Evolutionary conservation across 2,329 filamentous ascomycete species (phyloP).

Genomic region (Phaeophleospora eucalypticola): DNA sequence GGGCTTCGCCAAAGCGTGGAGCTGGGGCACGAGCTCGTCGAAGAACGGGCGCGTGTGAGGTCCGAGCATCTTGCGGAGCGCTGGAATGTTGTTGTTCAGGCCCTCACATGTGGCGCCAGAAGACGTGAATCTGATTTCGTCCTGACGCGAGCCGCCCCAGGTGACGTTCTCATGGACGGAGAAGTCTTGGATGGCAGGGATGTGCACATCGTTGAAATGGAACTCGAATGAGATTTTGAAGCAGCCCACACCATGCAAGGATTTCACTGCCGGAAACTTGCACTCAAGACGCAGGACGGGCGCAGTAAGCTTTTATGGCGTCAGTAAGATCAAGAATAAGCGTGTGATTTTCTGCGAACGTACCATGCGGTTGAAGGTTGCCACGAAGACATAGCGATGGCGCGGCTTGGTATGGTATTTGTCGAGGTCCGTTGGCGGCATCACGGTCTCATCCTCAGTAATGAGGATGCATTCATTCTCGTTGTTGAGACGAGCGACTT

Average conservation of each 20-base stretch:
- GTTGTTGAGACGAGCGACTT: slow-evolving; percentile 2
- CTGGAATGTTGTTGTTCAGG: slow-evolving; percentile 4
- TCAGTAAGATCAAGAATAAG: background rate
- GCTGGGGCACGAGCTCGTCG: background rate
- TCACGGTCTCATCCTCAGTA: background rate
- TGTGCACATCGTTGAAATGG: slow-evolving; percentile 3
- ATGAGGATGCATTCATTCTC: slow-evolving; percentile 5
- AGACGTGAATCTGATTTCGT: slow-evolving; percentile 9
- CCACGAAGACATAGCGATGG: background rate
- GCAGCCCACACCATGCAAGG: background rate
- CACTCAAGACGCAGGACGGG: slow-evolving; percentile 10
- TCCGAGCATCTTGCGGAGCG: background rate
- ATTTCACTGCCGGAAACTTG: slow-evolving; percentile 2
- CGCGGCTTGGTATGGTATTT: background rate
- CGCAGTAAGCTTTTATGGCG: slow-evolving; percentile 6
- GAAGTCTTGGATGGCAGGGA: slow-evolving; percentile 2
- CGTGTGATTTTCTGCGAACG: background rate
- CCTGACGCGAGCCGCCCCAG: background rate
- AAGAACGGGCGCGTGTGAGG: background rate
- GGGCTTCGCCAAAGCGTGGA: slow-evolving; percentile 1
- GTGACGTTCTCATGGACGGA: background rate
- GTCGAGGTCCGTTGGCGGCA: background rate
- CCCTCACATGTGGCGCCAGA: slow-evolving; percentile 8
- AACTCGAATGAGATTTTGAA: slow-evolving; percentile 3
- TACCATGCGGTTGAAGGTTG: slow-evolving; percentile 1